Evolutionary conservation across 441 rosid genomes (phyloP).

Genomic region (Erodium texanum): DNA sequence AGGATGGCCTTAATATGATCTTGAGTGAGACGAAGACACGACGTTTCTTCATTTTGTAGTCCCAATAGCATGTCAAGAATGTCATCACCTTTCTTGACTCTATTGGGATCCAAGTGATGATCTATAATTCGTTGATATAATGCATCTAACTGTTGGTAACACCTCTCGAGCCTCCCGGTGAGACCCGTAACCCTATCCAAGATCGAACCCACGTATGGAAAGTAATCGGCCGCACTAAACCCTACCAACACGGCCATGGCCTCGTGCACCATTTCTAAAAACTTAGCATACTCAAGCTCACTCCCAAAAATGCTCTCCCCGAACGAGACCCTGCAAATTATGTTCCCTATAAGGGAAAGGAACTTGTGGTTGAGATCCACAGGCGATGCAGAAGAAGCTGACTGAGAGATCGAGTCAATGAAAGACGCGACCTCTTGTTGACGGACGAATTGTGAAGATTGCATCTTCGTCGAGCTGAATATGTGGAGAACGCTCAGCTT

Average conservation of each 20-base stretch:
- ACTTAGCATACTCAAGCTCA: constrained; percentile 19
- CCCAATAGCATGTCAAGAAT: too few species aligned
- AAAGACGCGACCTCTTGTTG: constrained; percentile 36
- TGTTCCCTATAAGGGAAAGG: constrained; percentile 21
- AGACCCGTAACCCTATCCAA: constrained; percentile 31
- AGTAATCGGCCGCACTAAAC: too few species aligned
- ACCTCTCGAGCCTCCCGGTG: constrained; percentile 23
- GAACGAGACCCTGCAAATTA: constrained; percentile 29
- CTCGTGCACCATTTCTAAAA: constrained; percentile 25
- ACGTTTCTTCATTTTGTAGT: too few species aligned
- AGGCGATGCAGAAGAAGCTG: constrained; percentile 20
- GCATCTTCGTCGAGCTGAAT: constrained; percentile 33
- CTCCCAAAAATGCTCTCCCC: constrained; percentile 31
- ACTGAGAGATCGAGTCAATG: constrained; percentile 26
- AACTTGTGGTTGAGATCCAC: constrained; percentile 31
- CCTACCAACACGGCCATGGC: constrained; percentile 14
- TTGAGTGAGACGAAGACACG: too few species aligned
- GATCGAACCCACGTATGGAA: too few species aligned
- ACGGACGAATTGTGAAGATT: constrained; percentile 32
- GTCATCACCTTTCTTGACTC: background rate
- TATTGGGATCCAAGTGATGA: background rate
- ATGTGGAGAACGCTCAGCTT: constrained; percentile 33
- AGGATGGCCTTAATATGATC: too few species aligned
- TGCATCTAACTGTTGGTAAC: constrained; percentile 1
- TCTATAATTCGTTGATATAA: too few species aligned